phyloP scores from a whole-genome alignment of 805 yeast species.

The Ogataea polymorpha region DNA sequence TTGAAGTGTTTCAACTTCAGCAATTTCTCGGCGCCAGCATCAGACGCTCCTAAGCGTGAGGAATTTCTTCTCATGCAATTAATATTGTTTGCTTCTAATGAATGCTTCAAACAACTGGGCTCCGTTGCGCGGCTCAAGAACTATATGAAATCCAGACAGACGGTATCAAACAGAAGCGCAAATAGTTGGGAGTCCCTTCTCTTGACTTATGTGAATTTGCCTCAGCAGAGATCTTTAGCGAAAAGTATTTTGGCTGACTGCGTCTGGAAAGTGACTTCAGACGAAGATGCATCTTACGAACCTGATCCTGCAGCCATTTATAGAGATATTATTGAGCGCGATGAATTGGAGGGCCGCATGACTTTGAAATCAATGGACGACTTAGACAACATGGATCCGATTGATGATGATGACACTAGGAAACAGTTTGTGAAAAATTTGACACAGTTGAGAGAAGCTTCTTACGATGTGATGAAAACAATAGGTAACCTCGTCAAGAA shows the following conservation, averaged over 20 bases:
- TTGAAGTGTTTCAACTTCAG: conserved; percentile 32
- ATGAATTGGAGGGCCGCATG: conserved; percentile 28
- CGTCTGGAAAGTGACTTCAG: conserved; percentile 39
- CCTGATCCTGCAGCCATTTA: conserved; percentile 71
- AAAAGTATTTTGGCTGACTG: conserved; percentile 40
- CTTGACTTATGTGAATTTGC: conserved; percentile 42
- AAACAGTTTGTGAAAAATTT: conserved; percentile 67
- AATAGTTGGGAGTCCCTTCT: conserved; percentile 45
- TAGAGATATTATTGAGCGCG: conserved; percentile 37
- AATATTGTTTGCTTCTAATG: conserved; percentile 44
- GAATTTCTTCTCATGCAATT: conserved; percentile 64
- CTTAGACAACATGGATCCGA: conserved; percentile 54
- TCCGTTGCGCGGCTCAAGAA: conserved; percentile 22
- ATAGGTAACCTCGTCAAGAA: conserved; percentile 39
- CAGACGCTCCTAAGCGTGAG: conserved; percentile 54
- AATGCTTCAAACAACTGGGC: conserved; percentile 34
- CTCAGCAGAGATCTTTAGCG: conserved; percentile 46
- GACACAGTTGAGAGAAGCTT: conserved; percentile 67
- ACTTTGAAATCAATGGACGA: conserved; percentile 20
- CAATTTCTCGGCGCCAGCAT: conserved; percentile 11
- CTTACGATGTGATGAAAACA: conserved; percentile 56
- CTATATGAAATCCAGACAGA: conserved; percentile 25
- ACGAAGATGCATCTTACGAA: conserved; percentile 62
- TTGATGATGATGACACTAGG: conserved; percentile 75
- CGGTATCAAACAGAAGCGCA: conserved; percentile 13